Evolutionary conservation across 345 rosid genomes (phyloP), one percentile per base, ranked within the genome.

Genomic region (Eucalyptus erythrocorys): DNA sequence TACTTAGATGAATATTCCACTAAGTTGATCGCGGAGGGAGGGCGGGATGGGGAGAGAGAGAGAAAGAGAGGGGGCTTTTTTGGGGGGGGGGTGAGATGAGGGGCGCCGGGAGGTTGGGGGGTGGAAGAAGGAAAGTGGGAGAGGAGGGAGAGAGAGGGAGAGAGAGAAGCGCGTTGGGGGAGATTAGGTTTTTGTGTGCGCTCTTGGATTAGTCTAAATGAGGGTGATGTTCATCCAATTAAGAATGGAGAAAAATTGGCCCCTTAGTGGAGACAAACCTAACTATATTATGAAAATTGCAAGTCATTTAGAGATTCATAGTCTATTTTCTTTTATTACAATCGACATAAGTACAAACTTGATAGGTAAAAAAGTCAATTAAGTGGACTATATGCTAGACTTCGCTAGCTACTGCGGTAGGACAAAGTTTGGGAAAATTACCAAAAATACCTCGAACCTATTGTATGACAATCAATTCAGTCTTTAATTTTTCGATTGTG

Each of bases 401-500:
- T 50, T 50, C 21, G 0, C 53, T 50, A 50, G 21, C 53, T 50
- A 50, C 16, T 50, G 21, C 4, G 16, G 53, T 50, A 3, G 53
- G 53, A 50, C 1, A 50, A 49, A 49, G 19, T 50, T 50, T 6
- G 21, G 53, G 21, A 50, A 50, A 16, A 49, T 49, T 2, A 49
- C 1, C 7, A 49, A 49, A 49, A 49, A 16, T 16, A 2, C 53
- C 8, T 49, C 1, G 53, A 50, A 50, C 53, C 1, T 50, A 50
- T 50, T 50, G 8, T 50, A 16, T 50, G 0, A 50, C 1, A 50
- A 0, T 2, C 3, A 50, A 50, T 50, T 50, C 1, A 50, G 1
- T 50, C 4, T 0, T 6, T 16, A 50, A 50, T 1, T 16, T 50
- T 16, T 50, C 0, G 0, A 50, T 50, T 50, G 4, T 50, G 0